phyloP scores from a whole-genome alignment of 306 rosid species.

The Citrullus colocynthis region DNA sequence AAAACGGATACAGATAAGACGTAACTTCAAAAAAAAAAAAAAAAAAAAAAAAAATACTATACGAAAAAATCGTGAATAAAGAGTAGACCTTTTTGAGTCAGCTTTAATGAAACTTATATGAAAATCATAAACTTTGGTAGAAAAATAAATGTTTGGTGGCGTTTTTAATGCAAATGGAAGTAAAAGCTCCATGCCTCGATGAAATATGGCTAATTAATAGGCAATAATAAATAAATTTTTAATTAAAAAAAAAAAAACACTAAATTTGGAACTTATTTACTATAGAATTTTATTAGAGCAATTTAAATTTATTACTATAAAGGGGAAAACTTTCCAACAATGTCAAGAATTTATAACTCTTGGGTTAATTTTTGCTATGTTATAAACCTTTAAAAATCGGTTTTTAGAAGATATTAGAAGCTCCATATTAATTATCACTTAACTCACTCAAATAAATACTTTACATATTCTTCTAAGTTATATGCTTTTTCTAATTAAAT shows the following conservation, averaged over 20 bases:
- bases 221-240: too few species aligned
- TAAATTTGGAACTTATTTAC: neutral
- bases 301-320: neutral
- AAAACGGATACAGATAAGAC: neutral
- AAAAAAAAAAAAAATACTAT: neutral
- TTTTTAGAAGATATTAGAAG: neutral
- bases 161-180: neutral
- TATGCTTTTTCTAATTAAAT: too few species aligned
- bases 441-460: neutral
- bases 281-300: neutral
- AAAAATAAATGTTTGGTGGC: neutral
- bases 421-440: neutral
- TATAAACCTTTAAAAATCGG: neutral
- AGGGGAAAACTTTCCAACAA: neutral
- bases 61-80: neutral
- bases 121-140: neutral
- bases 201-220: neutral
- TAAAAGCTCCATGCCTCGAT: neutral
- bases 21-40: neutral
- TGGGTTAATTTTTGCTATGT: neutral
- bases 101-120: neutral
- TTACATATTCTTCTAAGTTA: too few species aligned
- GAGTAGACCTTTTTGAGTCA: neutral
- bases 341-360: neutral
- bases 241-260: too few species aligned